A percentile compares a stretch with the other conserved stretches of the same genome.
Evolutionary conservation across 1,284 basidiomycete genomes (phyloP).

Genomic region (Omphalotus olearius): DNA sequence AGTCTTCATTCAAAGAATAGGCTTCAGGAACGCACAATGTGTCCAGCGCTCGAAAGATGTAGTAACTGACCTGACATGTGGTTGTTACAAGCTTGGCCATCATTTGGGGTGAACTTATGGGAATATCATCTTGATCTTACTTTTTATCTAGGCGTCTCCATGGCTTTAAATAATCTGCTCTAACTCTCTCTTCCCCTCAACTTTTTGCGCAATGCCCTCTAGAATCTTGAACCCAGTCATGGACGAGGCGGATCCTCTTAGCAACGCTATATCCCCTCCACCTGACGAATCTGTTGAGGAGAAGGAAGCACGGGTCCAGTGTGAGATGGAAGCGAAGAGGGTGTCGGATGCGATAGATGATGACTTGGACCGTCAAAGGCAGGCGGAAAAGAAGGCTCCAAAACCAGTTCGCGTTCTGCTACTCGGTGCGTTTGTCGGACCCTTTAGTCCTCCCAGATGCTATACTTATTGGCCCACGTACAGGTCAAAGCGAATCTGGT

Average conservation of each 20-base stretch:
- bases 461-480: neutral
- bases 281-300: constrained; percentile 51
- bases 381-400: constrained; percentile 44
- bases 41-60: neutral
- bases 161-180: neutral
- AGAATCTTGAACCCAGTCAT: constrained; percentile 6
- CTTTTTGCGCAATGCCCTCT: constrained; percentile 10
- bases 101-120: neutral
- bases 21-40: no score
- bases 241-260: constrained; percentile 47
- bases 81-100: neutral
- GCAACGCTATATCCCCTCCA: constrained; percentile 47
- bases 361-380: constrained; percentile 54
- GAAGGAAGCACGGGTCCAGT: constrained; percentile 42
- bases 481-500: constrained; percentile 78
- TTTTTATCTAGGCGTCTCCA: constrained; percentile 7
- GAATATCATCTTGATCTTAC: constrained; percentile 3
- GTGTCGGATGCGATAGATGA: constrained; percentile 70
- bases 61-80: neutral
- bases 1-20: no score
- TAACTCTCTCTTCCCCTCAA: neutral
- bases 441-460: neutral
- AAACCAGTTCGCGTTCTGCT: constrained; percentile 63
- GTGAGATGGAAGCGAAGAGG: constrained; percentile 56
- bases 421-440: constrained; percentile 48